Evolutionary conservation across 108 stramenopile species (phyloP).

Genomic region (Stephanodiscus minutulus): DNA sequence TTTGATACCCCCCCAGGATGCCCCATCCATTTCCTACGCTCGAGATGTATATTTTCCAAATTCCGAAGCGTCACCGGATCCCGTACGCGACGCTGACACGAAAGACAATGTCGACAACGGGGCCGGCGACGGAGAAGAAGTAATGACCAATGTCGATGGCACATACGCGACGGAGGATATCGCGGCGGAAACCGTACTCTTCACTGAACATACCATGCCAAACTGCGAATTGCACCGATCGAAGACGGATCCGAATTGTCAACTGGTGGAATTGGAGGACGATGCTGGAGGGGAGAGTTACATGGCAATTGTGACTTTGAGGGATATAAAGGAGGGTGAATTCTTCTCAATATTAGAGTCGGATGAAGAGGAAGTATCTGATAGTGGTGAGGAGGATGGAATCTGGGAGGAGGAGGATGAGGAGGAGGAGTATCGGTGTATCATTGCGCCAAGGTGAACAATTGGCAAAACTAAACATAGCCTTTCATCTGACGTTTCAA

Average conservation of each 20-base stretch:
- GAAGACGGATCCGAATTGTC: conserved; percentile 67
- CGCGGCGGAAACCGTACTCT: conserved; percentile 77
- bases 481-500: too few species aligned
- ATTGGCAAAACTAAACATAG: too few species aligned
- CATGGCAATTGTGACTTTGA: conserved; percentile 76
- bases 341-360: conserved; percentile 86
- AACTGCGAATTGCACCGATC: conserved; percentile 73
- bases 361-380: conserved; percentile 45
- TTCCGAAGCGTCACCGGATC: not conserved
- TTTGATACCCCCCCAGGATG: conserved; percentile 59
- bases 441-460: not conserved
- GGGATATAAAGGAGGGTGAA: conserved; percentile 74
- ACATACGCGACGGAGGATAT: conserved; percentile 82
- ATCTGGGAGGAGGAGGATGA: conserved; percentile 12
- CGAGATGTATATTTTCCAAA: conserved; percentile 73
- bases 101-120: not conserved
- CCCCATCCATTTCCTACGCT: conserved; percentile 84
- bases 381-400: conserved; percentile 33
- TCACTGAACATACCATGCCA: conserved; percentile 76
- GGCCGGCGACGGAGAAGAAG: not conserved
- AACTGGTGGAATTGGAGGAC: conserved; percentile 69
- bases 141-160: conserved; percentile 86
- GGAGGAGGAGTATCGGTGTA: not conserved
- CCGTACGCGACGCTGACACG: not conserved
- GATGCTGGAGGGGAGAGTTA: conserved; percentile 66